Evolutionary conservation across 2,329 filamentous ascomycete species (phyloP).

Genomic region (Fusarium pininemorale): DNA sequence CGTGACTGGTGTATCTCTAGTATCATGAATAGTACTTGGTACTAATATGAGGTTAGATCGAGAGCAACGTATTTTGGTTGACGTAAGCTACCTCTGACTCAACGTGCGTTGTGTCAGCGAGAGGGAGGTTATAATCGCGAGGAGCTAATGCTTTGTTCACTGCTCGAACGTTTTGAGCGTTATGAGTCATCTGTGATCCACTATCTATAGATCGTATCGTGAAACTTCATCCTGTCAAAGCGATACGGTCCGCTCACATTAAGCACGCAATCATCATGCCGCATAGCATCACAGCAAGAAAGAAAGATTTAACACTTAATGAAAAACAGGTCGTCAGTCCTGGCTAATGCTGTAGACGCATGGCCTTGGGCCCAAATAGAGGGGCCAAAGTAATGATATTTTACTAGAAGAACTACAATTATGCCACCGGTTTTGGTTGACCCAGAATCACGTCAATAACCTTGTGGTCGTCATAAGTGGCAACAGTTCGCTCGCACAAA

Average conservation of each 20-base stretch:
- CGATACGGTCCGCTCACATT: no score
- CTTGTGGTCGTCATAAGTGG: constrained; percentile 50
- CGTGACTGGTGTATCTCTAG: constrained; percentile 17
- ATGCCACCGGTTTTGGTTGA: background rate
- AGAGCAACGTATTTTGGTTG: background rate
- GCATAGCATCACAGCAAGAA: no score
- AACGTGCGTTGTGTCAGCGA: no score
- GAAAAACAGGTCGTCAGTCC: accelerated
- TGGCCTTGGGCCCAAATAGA: no score
- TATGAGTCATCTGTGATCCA: background rate
- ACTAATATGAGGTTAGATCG: background rate
- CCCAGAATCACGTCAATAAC: constrained; percentile 45
- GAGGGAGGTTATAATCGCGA: background rate
- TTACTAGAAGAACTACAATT: background rate
- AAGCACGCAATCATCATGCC: background rate
- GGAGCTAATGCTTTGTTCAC: no score
- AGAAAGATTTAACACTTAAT: background rate
- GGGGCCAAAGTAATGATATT: background rate
- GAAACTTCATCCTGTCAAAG: background rate
- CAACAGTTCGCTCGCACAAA: constrained; percentile 48
- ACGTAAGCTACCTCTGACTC: background rate
- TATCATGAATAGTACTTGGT: constrained; percentile 34
- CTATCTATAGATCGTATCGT: background rate
- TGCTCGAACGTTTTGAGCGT: background rate
- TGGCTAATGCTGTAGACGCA: no score